Percentiles rank a stretch among this genome's conserved stretches.
Conservation (phyloP, 2,329 filamentous ascomycete species). For the Hirsutella minnesotensis region DNA sequence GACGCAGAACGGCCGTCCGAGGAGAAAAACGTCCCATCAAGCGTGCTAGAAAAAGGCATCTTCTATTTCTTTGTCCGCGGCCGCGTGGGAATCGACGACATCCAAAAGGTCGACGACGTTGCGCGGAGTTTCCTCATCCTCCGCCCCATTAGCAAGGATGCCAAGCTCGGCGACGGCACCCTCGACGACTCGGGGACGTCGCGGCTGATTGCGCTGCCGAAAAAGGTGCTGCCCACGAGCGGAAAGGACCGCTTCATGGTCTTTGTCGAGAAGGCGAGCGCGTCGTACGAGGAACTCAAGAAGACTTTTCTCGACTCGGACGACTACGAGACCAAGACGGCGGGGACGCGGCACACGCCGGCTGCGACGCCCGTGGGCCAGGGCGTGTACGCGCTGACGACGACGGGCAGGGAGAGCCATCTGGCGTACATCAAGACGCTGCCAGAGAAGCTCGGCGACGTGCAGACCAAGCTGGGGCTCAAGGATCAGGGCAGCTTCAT, state of each 20-base stretch:
- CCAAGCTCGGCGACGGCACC: slow-evolving; percentile 40
- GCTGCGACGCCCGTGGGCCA: slow-evolving; percentile 68
- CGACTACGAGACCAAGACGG: slow-evolving; percentile 67
- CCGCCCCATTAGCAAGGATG: slow-evolving; percentile 57
- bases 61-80: slow-evolving; percentile 85
- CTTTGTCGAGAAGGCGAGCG: slow-evolving; percentile 67
- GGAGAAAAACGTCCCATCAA: slow-evolving; percentile 26
- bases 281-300: slow-evolving; percentile 57
- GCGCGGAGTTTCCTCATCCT: slow-evolving; percentile 71
- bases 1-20: slow-evolving; percentile 7
- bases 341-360: slow-evolving; percentile 54
- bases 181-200: slow-evolving; percentile 45
- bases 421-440: slow-evolving; percentile 71
- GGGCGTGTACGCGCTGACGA: slow-evolving; percentile 73
- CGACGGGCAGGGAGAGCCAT: slow-evolving; percentile 59
- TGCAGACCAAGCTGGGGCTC: slow-evolving; percentile 67
- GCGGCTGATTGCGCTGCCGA: slow-evolving; percentile 67
- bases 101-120: slow-evolving; percentile 58
- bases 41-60: slow-evolving; percentile 73
- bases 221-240: slow-evolving; percentile 67
- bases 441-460: slow-evolving; percentile 53
- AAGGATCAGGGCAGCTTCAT: slow-evolving; percentile 50
- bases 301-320: slow-evolving; percentile 55
- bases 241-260: slow-evolving; percentile 60
- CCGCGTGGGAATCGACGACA: slow-evolving; percentile 61